A percentile compares a stretch with the other conserved stretches of the same genome.
Conservation (phyloP, 2,329 filamentous ascomycete genomes). For the Xylariaceae sp. region DNA sequence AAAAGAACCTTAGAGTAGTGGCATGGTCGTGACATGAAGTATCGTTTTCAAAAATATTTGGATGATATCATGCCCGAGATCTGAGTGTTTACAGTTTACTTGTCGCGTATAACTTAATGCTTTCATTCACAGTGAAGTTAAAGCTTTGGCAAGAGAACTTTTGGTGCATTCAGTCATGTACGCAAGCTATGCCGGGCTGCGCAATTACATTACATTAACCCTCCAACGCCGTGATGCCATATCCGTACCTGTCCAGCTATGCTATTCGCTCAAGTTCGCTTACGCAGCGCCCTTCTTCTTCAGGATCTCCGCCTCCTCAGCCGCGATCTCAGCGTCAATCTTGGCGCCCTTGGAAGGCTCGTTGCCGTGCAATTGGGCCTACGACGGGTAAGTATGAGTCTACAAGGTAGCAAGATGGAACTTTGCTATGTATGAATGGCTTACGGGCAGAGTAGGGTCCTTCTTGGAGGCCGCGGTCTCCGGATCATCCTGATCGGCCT, state of each 20-base stretch:
- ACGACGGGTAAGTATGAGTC: background rate
- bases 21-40: too few relatives aligned
- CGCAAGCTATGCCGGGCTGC: background rate
- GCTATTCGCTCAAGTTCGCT: background rate
- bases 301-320: conserved; percentile 63
- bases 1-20: too few relatives aligned
- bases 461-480: conserved; percentile 44
- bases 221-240: conserved; percentile 1
- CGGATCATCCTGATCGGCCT: conserved; percentile 40
- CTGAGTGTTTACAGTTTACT: too few relatives aligned
- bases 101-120: too few relatives aligned
- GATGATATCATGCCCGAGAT: too few relatives aligned
- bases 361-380: conserved; percentile 66
- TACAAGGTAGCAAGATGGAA: background rate
- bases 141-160: background rate
- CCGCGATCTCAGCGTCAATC: conserved; percentile 64
- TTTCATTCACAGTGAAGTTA: too few relatives aligned
- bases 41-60: too few relatives aligned
- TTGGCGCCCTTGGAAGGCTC: conserved; percentile 68
- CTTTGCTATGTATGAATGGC: conserved; percentile 14
- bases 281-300: conserved; percentile 55
- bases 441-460: conserved; percentile 57
- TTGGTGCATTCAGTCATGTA: conserved; percentile 3
- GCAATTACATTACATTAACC: background rate
- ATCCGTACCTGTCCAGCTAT: too few relatives aligned